phyloP scores from a whole-genome alignment of 1,139 yeast species.

The Diutina ranongensis region DNA sequence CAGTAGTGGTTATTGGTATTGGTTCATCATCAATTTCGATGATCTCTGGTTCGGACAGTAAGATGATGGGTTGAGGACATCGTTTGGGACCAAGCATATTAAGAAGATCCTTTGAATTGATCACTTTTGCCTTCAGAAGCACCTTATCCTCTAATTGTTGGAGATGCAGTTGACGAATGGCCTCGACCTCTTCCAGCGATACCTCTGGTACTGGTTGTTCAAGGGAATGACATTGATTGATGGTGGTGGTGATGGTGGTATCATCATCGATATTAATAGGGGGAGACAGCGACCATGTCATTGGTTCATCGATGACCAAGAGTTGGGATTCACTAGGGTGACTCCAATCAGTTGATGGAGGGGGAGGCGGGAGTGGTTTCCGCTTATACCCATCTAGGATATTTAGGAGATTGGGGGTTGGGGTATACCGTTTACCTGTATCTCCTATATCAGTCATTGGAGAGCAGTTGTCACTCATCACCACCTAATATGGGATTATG shows the following conservation, averaged over 20 bases:
- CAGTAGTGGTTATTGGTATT: no score
- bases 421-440: not conserved
- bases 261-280: not conserved
- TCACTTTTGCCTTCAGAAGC: not conserved
- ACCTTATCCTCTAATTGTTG: not conserved
- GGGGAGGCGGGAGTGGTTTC: no score
- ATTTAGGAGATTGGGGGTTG: no score
- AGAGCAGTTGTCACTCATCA: no score
- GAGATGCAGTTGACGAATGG: no score
- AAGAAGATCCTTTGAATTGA: not conserved
- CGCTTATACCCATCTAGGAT: not conserved
- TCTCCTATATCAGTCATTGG: not conserved
- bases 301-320: not conserved
- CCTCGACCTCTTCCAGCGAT: no score
- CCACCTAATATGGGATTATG: no score
- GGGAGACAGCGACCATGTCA: not conserved
- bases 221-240: not conserved
- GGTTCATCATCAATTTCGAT: not conserved
- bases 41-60: not conserved
- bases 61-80: not conserved
- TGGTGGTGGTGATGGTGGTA: not conserved
- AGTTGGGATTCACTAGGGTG: not conserved
- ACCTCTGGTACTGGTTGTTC: not conserved
- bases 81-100: not conserved
- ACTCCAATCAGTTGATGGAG: no score